Evolutionary conservation across 257 asterid species (phyloP).

Genomic region (Solanum ahanhuiri): DNA sequence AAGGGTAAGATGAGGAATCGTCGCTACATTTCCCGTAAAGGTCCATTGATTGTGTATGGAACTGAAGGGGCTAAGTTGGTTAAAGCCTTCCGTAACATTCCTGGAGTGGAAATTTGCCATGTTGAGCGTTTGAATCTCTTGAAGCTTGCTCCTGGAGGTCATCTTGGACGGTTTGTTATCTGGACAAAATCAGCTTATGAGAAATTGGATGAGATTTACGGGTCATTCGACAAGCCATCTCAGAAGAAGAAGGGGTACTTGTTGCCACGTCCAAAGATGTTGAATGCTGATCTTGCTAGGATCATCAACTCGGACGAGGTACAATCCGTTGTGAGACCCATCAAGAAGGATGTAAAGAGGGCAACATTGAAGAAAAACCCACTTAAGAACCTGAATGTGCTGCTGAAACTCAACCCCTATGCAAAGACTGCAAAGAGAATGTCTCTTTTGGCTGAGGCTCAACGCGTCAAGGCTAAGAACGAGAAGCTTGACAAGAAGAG

Average conservation of each 20-base stretch:
- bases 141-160: constrained; percentile 82
- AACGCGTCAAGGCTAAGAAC: constrained; percentile 62
- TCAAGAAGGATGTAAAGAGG: constrained; percentile 41
- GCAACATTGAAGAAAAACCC: constrained; percentile 6
- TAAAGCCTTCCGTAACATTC: constrained; percentile 68
- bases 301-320: constrained; percentile 86
- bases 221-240: constrained; percentile 57
- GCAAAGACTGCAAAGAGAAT: constrained; percentile 69
- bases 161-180: constrained; percentile 60
- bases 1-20: constrained; percentile 81
- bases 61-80: constrained; percentile 74
- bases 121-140: constrained; percentile 52
- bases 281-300: constrained; percentile 73
- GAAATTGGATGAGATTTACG: constrained; percentile 66
- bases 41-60: constrained; percentile 72
- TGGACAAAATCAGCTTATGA: constrained; percentile 83
- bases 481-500: constrained; percentile 77
- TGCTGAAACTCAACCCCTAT: constrained; percentile 74
- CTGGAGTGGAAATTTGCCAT: constrained; percentile 68
- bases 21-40: constrained; percentile 58
- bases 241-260: constrained; percentile 62
- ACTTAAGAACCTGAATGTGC: constrained; percentile 7
- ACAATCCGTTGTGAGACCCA: constrained; percentile 78
- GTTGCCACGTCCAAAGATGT: constrained; percentile 69
- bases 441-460: constrained; percentile 76